Conservation (phyloP, 78 protist genomes). For the Speleostelium caveatum region DNA sequence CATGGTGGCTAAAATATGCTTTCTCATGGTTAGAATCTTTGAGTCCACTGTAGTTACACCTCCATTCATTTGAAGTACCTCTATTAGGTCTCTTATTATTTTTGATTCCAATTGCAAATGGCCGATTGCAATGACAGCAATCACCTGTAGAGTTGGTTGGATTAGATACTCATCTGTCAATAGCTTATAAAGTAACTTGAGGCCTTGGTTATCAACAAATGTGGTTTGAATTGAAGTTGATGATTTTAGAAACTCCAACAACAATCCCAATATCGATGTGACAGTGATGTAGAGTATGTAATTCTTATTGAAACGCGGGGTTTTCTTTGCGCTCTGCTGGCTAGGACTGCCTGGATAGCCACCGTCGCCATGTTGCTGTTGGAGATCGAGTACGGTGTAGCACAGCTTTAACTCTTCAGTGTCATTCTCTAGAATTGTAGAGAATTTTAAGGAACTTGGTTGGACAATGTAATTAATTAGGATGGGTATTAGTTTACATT, state of each 20-base stretch:
- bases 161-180: slow-evolving; percentile 41
- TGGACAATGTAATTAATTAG: background rate
- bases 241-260: slow-evolving; percentile 39
- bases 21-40: slow-evolving; percentile 47
- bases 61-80: slow-evolving; percentile 37
- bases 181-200: slow-evolving; percentile 2
- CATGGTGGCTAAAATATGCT: slow-evolving; percentile 65
- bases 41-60: slow-evolving; percentile 52
- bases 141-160: slow-evolving; percentile 39
- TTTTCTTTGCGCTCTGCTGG: background rate
- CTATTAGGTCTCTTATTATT: slow-evolving; percentile 48
- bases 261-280: background rate
- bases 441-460: slow-evolving; percentile 15
- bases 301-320: background rate
- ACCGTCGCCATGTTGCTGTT: slow-evolving; percentile 2
- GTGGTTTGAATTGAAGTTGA: slow-evolving; percentile 15
- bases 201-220: slow-evolving; percentile 56
- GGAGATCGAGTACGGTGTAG: slow-evolving; percentile 12
- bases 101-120: slow-evolving; percentile 41
- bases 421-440: background rate
- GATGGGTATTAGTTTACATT: slow-evolving; percentile 8
- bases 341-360: background rate
- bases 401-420: slow-evolving; percentile 25
- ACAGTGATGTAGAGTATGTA: slow-evolving; percentile 41
- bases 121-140: slow-evolving; percentile 62